phyloP scores from a whole-genome alignment of 2,329 filamentous ascomycete species.

The Pseudogymnoascus sp. region DNA sequence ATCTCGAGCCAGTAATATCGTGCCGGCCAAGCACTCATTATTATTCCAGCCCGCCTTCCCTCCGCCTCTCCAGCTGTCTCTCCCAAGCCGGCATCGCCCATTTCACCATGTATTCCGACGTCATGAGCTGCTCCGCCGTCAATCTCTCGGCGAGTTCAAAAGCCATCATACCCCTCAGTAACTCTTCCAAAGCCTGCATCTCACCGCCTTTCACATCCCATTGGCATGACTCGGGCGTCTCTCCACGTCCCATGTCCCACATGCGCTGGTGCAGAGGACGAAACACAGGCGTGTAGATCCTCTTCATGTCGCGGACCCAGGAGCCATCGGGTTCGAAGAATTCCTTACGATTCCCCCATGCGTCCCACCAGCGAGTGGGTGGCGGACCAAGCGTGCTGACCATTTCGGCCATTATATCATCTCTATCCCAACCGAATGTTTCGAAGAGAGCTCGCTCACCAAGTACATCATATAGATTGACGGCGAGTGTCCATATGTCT shows the following conservation, averaged over 20 bases:
- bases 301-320: not conserved
- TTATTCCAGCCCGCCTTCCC: not conserved
- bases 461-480: slow-evolving; percentile 13
- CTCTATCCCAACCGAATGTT: slow-evolving; percentile 7
- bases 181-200: slow-evolving; percentile 10
- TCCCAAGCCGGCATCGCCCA: slow-evolving; percentile 4
- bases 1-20: not conserved
- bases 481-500: slow-evolving; percentile 16
- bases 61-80: not conserved
- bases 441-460: slow-evolving; percentile 12
- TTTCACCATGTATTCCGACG: slow-evolving; percentile 6
- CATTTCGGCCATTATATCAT: slow-evolving; percentile 12
- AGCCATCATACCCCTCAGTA: slow-evolving; percentile 11
- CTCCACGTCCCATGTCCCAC: not conserved
- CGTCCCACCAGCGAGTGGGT: slow-evolving; percentile 15
- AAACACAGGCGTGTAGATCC: not conserved
- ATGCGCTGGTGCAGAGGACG: not conserved
- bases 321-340: slow-evolving; percentile 10
- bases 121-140: not conserved
- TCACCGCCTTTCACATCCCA: not conserved
- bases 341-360: slow-evolving; percentile 12
- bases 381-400: slow-evolving; percentile 12
- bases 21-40: not conserved
- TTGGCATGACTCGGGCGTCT: not conserved
- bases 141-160: not conserved